Conservation (phyloP, 345 rosid genomes). For the Eucalyptus cladocalyx region DNA sequence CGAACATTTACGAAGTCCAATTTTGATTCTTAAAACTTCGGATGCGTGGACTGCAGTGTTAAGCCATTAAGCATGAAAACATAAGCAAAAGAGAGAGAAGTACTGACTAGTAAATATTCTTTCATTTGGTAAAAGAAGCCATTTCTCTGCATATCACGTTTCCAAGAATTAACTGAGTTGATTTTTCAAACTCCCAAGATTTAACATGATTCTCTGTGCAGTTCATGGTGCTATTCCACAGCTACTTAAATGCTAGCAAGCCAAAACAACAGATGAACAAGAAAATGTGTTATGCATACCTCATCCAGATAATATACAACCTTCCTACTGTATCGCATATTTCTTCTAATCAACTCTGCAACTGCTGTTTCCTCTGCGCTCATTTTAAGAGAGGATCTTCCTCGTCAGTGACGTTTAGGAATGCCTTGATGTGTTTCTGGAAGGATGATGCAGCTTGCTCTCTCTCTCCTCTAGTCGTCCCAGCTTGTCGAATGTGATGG, state of each 20-base stretch:
- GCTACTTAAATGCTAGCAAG: background rate
- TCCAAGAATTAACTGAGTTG: no score
- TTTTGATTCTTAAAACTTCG: no score
- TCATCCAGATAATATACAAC: background rate
- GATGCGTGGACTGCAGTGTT: no score
- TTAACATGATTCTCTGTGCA: background rate
- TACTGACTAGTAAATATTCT: background rate
- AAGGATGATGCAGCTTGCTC: constrained; percentile 80
- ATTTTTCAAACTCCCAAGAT: background rate
- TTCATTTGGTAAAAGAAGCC: background rate
- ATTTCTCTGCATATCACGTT: background rate
- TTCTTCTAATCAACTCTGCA: background rate
- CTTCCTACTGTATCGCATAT: background rate
- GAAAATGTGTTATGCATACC: background rate
- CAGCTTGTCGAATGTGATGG: constrained; percentile 51
- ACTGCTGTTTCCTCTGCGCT: background rate
- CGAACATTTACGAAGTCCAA: no score
- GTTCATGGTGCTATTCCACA: background rate
- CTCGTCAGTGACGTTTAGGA: background rate
- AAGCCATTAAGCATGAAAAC: no score
- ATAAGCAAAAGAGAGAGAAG: no score
- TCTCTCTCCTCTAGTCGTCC: constrained; percentile 38
- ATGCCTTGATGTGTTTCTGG: constrained; percentile 55
- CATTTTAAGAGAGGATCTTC: constrained; percentile 9
- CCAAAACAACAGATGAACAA: background rate